Percentiles rank a stretch among this genome's conserved stretches.
These are phyloP conservation scores for Hordeum vulgare DNA, from an alignment of 176 grass and related monocot genomes.

Conservation along the genomic window MorexV3_pseudomolecules_assembly NC_058518.1:124877109-124877608, in stretches of 20 bases:
- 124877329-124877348: constrained; percentile 68
- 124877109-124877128: constrained; percentile 83
- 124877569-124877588: too few species aligned
- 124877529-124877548: too few species aligned
- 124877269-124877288: constrained; percentile 59
- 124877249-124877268: constrained; percentile 1
- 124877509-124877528: too few species aligned
- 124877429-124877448: too few species aligned
- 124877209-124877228: constrained; percentile 21
- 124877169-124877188: constrained; percentile 94
- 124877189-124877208: not conserved
- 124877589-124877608: too few species aligned
- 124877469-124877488: too few species aligned
- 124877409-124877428: too few species aligned
- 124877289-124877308: constrained; percentile 97
- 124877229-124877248: constrained; percentile 8
- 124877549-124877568: too few species aligned
- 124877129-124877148: constrained; percentile 99
- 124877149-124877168: constrained; percentile 98
- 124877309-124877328: constrained; percentile 99
- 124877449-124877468: too few species aligned
- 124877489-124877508: too few species aligned
- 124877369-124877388: too few species aligned
- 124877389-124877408: too few species aligned
- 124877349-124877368: constrained; percentile 95